Conservation (phyloP, 208 protist genomes). For the Acanthamoeba sp. region DNA sequence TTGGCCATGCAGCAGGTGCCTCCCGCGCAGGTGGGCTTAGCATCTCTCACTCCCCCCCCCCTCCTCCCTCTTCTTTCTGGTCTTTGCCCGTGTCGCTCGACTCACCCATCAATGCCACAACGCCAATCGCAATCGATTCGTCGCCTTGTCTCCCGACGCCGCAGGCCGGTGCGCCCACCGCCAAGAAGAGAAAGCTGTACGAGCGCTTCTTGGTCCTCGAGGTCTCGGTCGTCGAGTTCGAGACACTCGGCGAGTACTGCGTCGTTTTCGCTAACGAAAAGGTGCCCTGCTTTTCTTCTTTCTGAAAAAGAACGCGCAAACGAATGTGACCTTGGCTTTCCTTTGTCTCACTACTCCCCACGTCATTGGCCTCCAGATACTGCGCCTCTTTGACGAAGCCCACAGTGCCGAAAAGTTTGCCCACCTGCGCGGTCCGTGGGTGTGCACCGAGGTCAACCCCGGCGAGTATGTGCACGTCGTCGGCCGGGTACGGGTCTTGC, state of each 20-base stretch:
- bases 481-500: not conserved
- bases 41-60: too few species aligned
- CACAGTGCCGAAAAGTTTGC: constrained; percentile 49
- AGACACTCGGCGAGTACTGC: not conserved
- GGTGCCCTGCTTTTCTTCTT: not conserved
- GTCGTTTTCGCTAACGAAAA: constrained; percentile 37
- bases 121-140: too few species aligned
- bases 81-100: not conserved
- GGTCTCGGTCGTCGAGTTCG: constrained; percentile 1
- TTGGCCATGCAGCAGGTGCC: constrained; percentile 48
- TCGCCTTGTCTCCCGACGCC: too few species aligned
- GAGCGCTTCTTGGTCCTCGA: constrained; percentile 61
- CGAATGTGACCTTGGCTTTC: too few species aligned
- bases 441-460: constrained; percentile 20
- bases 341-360: too few species aligned
- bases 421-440: constrained; percentile 10
- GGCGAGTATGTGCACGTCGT: constrained; percentile 69
- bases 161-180: not conserved
- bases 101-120: not conserved
- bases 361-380: not conserved
- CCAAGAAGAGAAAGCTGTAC: not conserved
- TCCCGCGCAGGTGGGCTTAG: not conserved
- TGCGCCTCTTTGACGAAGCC: constrained; percentile 46
- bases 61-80: not conserved
- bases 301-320: too few species aligned